Evolutionary conservation across 2,329 filamentous ascomycete genomes (phyloP).

Genomic region (Aspergillus quadricinctus): DNA sequence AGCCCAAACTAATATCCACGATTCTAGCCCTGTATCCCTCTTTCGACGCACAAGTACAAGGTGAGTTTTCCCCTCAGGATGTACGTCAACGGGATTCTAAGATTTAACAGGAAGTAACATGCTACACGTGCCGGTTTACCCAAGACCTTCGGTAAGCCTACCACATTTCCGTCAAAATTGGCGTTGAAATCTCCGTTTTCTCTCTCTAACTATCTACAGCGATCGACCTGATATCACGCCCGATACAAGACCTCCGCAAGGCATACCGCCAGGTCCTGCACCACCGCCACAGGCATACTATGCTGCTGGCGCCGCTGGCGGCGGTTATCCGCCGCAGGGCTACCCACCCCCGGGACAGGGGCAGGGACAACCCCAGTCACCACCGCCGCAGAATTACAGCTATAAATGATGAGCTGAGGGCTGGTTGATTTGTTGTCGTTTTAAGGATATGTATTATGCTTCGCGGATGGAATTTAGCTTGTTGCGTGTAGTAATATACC

Average conservation of each 20-base stretch:
- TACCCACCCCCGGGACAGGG: slow-evolving; percentile 15
- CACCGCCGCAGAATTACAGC: slow-evolving; percentile 13
- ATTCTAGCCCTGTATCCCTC: slow-evolving; percentile 35
- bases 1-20: background rate
- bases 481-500: background rate
- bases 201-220: slow-evolving; percentile 15
- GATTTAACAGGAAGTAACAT: slow-evolving; percentile 32
- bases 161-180: background rate
- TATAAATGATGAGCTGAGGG: slow-evolving; percentile 18
- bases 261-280: slow-evolving; percentile 22
- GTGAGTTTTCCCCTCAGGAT: slow-evolving; percentile 12
- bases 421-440: background rate
- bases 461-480: background rate
- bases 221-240: slow-evolving; percentile 37
- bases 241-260: slow-evolving; percentile 29
- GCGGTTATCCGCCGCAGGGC: slow-evolving; percentile 7
- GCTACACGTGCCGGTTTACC: slow-evolving; percentile 34
- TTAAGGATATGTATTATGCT: background rate
- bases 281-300: slow-evolving; percentile 22
- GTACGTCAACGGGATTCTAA: slow-evolving; percentile 9
- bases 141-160: slow-evolving; percentile 33
- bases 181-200: background rate
- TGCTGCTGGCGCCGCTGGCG: background rate
- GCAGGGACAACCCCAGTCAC: slow-evolving; percentile 12
- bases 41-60: slow-evolving; percentile 38